Base-by-base conservation (phyloP, 2,329 filamentous ascomycete genomes). In the Chalaropsis thielavioides region DNA sequence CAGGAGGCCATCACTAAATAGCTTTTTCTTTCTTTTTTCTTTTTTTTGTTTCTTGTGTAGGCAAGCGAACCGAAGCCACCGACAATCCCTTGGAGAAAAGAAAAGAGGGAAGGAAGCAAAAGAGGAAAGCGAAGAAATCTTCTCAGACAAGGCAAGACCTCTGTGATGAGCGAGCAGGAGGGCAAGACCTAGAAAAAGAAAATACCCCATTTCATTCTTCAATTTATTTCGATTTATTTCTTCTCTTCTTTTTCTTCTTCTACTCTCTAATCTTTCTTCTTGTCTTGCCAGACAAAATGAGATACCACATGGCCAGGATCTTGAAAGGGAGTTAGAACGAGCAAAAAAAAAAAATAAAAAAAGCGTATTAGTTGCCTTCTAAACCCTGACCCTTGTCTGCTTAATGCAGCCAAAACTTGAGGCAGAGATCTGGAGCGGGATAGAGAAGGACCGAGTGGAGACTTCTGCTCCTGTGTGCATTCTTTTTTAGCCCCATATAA, bases 351-450 rank as follows among this genome's bases (percentile, higher is more conserved):
- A 19, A 41, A 60, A 40, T 19, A 17, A 60, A 11, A 60, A 41
- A 60, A 19, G 7, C 19, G 22, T 49, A 4, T 44, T 49, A 7
- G n/a, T 40, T 22, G 35, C 19, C 35, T 60, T 40, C 58, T 60
- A n/a, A 10, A 40, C 58, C 58, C 38, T 60, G 15, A 24, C 6
- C 51, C 51, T 31, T 56, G 51, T 56, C 13, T 13, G 51, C 51
- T 56, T 56, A n/a, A 56, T 35, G 24, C 8, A 56, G 51, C 51
- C 51, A 56, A 56, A 56, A 56, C 24, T 40, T 60, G 58, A 56
- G 51, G 22, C 51, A 56, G 58, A 38, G 58, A 43, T 19, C 17
- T 56, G 51, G 51, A 11, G 51, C 51, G 51, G 51, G 51, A 56
- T 5, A 56, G 51, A 56, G 15, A 24, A 19, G 51, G 51, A 35